Conservation (phyloP, 192 early-diverging fungal genomes). For the Chytriomyces sp. region DNA sequence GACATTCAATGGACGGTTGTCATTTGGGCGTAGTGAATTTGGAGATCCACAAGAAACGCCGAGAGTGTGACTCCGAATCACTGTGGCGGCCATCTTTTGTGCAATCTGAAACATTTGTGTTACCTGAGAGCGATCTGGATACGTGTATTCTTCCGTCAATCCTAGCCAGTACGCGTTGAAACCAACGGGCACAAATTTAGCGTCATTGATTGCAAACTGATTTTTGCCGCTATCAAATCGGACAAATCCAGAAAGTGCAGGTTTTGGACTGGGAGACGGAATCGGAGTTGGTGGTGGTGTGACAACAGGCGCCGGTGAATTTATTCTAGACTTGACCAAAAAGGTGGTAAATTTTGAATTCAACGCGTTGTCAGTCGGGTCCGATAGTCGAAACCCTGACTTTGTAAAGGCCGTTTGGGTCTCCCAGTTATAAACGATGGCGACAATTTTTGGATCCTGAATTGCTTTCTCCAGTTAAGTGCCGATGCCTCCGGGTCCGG, state of each 20-base stretch:
- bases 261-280: not conserved
- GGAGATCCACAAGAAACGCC: not conserved
- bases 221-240: not conserved
- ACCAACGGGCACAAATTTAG: conserved; percentile 2
- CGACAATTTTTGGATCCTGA: not conserved
- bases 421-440: not conserved
- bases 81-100: not conserved
- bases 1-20: not conserved
- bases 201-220: not conserved
- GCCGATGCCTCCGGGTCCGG: not conserved
- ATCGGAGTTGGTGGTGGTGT: not conserved
- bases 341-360: not conserved
- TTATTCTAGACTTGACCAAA: not conserved
- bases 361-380: not conserved
- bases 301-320: too few relatives aligned
- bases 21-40: not conserved
- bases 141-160: not conserved
- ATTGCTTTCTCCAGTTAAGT: not conserved
- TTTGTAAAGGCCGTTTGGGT: not conserved
- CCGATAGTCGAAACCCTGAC: not conserved
- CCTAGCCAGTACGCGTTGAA: conserved; percentile 18
- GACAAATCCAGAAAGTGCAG: not conserved
- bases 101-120: conserved; percentile 7
- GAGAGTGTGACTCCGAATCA: conserved; percentile 1
- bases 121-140: not conserved